Base-by-base conservation (phyloP, 441 rosid genomes). In the Hura crepitans region DNA sequence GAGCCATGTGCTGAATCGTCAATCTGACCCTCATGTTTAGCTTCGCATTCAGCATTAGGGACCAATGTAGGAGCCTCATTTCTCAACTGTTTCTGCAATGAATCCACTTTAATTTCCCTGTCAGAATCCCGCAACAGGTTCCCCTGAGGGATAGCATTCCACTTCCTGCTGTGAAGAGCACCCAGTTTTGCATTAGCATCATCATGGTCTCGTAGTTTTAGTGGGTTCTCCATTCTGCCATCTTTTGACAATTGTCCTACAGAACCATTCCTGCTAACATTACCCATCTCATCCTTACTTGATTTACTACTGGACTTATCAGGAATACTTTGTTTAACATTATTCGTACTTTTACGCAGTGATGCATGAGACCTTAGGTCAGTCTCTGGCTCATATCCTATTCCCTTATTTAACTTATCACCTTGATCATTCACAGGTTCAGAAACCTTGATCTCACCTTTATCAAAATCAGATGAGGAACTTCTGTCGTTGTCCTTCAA, bases 221-320 rank as follows among this genome's bases (percentile, higher is more conserved):
- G 14, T 14, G 45, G 75, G 57, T 54, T 65, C 33, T 51, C 77
- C 53, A 62, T 51, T 57, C 61, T 62, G 39, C 37, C 22, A 51
- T 63, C 79, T 70, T 73, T 72, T 56, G 77, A 62, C 27, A 30
- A 54, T 46, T 63, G 69, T 53, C 80, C 79, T 18, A 35, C 62
- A 46, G 62, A 45, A 65, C 43, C 72, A 55, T 69, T 78, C 73
- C 43, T 31, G 6, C 33, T 33, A 45, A 45, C 57, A 45, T 56
- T 31, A 54, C 62, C 61, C 73, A 77, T 84, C 73, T 72, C 77
- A 57, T 67, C 70, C 72, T 79, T 71, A 49, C 65, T 33, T 66
- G 69, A 62, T 55, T 72, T 78, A 23, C 18, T 33, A 11, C 27
- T 58, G 30, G 56, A 64, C 62, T 62, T 71, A 27, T 49, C 79